Conservation (phyloP, 768 basidiomycete species). For the Neoboletus magnificus region DNA sequence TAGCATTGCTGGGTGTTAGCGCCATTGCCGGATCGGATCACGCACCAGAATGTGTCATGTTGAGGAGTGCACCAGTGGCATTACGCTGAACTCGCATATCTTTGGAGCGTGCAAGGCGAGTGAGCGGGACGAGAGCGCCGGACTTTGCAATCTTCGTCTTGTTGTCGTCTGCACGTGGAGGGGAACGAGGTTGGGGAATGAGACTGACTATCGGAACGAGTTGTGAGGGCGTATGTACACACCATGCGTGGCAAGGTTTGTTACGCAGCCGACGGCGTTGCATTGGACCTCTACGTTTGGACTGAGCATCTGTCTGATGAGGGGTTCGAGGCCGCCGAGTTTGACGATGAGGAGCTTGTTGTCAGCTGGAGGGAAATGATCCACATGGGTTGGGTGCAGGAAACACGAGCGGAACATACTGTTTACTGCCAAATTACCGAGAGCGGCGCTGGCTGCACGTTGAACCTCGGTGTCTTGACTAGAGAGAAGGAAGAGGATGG, state of each 20-base stretch:
- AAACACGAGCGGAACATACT: slow-evolving; percentile 54
- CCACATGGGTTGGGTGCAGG: slow-evolving; percentile 8
- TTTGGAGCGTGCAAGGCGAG: slow-evolving; percentile 92
- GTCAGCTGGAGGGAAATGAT: slow-evolving; percentile 59
- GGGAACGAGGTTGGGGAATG: slow-evolving; percentile 5
- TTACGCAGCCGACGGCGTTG: slow-evolving; percentile 98
- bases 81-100: slow-evolving; percentile 99
- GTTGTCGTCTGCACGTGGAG: slow-evolving; percentile 76
- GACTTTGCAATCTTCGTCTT: slow-evolving; percentile 99
- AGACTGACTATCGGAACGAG: slow-evolving; percentile 1
- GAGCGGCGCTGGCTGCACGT: slow-evolving; percentile 93
- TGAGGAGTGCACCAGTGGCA: slow-evolving; percentile 94
- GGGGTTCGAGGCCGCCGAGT: slow-evolving; percentile 93
- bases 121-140: slow-evolving; percentile 95
- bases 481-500: slow-evolving; percentile 93
- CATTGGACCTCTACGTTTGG: slow-evolving; percentile 99
- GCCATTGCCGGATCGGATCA: background rate
- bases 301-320: slow-evolving; percentile 98
- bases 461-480: slow-evolving; percentile 99
- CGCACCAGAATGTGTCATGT: slow-evolving; percentile 98
- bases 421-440: slow-evolving; percentile 97
- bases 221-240: slow-evolving; percentile 23
- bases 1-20: background rate
- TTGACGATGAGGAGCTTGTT: slow-evolving; percentile 99
- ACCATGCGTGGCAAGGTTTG: slow-evolving; percentile 98